Base-by-base conservation (phyloP, 2,329 filamentous ascomycete genomes). In the Colletotrichum camelliae region DNA sequence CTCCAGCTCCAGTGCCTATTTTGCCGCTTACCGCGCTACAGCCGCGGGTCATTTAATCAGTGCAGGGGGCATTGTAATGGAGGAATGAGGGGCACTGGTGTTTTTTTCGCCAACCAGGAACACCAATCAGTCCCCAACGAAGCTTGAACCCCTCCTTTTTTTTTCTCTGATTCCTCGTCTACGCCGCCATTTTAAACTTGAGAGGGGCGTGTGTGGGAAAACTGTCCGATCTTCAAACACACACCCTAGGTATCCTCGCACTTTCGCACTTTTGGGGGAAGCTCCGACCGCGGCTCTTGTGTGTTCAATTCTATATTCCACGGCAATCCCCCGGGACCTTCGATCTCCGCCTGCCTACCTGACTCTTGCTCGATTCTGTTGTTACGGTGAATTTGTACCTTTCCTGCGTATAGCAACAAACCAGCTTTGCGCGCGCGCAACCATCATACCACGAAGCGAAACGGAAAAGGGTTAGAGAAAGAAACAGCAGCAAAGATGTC, bases 401-500 rank as follows among this genome's bases (percentile, higher is more conserved):
- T 52, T 52, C 10, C 9, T 33, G 43, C 1, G 18, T 52, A 52
- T 21, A 52, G 43, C 43, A 7, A 21, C 43, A 52, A 52, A n/a
- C 43, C n/a, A 52, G 43, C 43, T 52, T 52, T 52, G 43, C 43
- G 4, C 43, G 43, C 43, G 43, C n/a, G 43, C 3, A 37, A 52
- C 10, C 43, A 52, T 10, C n/a, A 52, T 21, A 52, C 0, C 10
- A 52, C n/a, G n/a, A 52, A 21, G 1, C 43, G 43, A 52, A 4
- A 52, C n/a, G 3, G 2, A 52, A 0, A 21, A 52, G 43, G 6
- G 2, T 21, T 21, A 21, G 43, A 52, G 43, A 52, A 52, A 52
- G 43, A 21, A 52, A 52, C 10, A n/a, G 27, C 3, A 13, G 21
- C 43, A 31, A 72, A 52, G 31, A 84, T 84, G 82, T 80, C 21